Evolutionary conservation across 495 filamentous ascomycete genomes (phyloP), one percentile per base, ranked within the genome.

Genomic region (Podospora didyma): DNA sequence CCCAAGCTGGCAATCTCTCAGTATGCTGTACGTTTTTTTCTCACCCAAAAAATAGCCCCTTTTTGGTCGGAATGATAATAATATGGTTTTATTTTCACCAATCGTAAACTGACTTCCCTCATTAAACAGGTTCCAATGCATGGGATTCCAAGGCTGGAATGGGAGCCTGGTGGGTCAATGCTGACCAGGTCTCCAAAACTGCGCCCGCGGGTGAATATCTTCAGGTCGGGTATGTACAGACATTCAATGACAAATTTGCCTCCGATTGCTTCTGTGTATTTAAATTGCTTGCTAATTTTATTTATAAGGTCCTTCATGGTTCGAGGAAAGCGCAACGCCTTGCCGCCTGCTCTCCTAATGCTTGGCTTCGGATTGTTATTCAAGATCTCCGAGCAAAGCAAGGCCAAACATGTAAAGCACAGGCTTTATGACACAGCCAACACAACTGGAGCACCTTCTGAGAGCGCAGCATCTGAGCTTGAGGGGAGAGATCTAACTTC

Each of bases 61-160:
- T 22, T 20, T 19, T 35, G 1, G 22, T 17, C 2, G n/a, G 7
- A 17, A 46, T 5, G n/a, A 11, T 9, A 31, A n/a, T 14, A 23
- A 22, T 7, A 41, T 42, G 16, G 14, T 14, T 28, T 34, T 52
- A 41, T 39, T 31, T 31, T 9, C 26, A 9, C 9, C 26, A 31
- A 31, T 9, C 26, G 26, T 31, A 4, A 4, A 31, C 26, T 31
- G 9, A 31, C 26, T 31, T 9, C 26, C 9, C 4, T 4, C 9
- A 31, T 41, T 2, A 14, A 24, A 35, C 16, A 58, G 56, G 56
- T 28, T 96, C 91, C 1, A 86, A 70, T 46, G 92, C 92, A 1
- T 98, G 94, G 94, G 94, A 97, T 49, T 92, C 89, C 0, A 98
- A 97, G 72, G 92, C 91, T 5, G 84, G 88, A 10, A 95, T 97